A percentile compares a stretch with the other conserved stretches of the same genome.
phyloP scores from a whole-genome alignment of 2,329 filamentous ascomycete species.

The Diplocarpon rosae region DNA sequence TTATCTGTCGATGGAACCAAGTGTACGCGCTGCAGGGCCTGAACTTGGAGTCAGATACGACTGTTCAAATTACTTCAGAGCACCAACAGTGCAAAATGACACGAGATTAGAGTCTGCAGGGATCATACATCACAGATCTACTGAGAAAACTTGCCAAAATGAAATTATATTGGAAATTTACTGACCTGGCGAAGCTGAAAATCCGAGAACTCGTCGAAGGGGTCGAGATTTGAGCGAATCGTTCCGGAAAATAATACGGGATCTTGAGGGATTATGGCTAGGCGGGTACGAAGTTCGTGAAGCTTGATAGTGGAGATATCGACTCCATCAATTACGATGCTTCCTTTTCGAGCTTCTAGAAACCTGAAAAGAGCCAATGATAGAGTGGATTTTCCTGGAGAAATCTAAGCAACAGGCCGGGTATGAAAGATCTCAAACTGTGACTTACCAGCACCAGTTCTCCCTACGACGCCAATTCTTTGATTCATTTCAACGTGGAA shows the following conservation, averaged over 20 bases:
- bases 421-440: too few species aligned
- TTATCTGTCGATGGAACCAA: conserved; percentile 42
- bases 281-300: conserved; percentile 20
- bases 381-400: conserved; percentile 24
- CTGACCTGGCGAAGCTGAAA: conserved; percentile 58
- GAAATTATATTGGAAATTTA: too few species aligned
- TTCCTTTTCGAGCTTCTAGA: conserved; percentile 30
- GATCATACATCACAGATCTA: too few species aligned
- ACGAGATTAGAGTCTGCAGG: too few species aligned
- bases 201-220: conserved; percentile 15
- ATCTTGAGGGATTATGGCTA: conserved; percentile 34
- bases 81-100: too few species aligned
- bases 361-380: conserved; percentile 18
- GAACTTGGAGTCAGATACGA: too few species aligned
- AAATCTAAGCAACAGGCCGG: neutral
- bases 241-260: conserved; percentile 69
- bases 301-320: conserved; percentile 26
- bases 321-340: conserved; percentile 23
- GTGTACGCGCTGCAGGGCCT: conserved; percentile 67
- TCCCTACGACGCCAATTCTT: conserved; percentile 24
- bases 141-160: too few species aligned
- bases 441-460: conserved; percentile 20
- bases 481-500: conserved; percentile 55
- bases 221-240: conserved; percentile 13
- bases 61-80: too few species aligned